Percentiles rank a stretch among this genome's conserved stretches.
Conservation (phyloP, 495 filamentous ascomycete species). For the Penicillium waksmanii region DNA sequence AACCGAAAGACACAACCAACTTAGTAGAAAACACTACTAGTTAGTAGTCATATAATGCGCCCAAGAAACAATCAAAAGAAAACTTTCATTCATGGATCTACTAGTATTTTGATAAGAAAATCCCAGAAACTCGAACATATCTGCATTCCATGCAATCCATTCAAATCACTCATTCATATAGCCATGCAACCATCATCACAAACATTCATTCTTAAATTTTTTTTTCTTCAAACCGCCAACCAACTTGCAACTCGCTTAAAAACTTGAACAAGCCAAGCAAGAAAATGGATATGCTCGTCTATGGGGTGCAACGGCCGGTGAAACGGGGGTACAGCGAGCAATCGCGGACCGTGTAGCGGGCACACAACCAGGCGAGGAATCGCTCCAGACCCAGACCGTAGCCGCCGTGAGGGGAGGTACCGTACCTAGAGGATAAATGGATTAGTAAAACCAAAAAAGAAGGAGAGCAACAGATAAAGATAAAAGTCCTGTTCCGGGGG, state of each 20-base stretch:
- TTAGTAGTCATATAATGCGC: too few relatives aligned
- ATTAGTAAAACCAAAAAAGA: slow-evolving; percentile 11
- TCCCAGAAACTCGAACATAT: not conserved
- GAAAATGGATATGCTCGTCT: slow-evolving; percentile 16
- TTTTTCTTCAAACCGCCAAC: not conserved
- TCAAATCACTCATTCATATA: not conserved
- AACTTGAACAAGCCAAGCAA: not conserved
- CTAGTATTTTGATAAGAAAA: not conserved
- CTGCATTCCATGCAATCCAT: not conserved
- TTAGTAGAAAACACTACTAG: too few relatives aligned
- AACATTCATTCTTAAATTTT: not conserved
- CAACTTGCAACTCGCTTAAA: not conserved
- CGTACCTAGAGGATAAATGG: slow-evolving; percentile 64
- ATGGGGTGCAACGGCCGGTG: slow-evolving; percentile 92
- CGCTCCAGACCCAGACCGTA: slow-evolving; percentile 95
- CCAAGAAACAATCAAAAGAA: too few relatives aligned
- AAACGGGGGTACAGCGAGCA: slow-evolving; percentile 91
- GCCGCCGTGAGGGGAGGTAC: slow-evolving; percentile 90
- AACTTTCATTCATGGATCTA: not conserved
- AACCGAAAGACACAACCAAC: too few relatives aligned
- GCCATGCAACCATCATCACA: not conserved
- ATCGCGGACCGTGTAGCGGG: slow-evolving; percentile 87
- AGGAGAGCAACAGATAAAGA: not conserved
- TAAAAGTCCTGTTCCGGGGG: not conserved
- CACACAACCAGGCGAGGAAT: slow-evolving; percentile 95